Base-by-base conservation (phyloP, 2,329 filamentous ascomycete species). In the Plenodomus tracheiphilus region DNA sequence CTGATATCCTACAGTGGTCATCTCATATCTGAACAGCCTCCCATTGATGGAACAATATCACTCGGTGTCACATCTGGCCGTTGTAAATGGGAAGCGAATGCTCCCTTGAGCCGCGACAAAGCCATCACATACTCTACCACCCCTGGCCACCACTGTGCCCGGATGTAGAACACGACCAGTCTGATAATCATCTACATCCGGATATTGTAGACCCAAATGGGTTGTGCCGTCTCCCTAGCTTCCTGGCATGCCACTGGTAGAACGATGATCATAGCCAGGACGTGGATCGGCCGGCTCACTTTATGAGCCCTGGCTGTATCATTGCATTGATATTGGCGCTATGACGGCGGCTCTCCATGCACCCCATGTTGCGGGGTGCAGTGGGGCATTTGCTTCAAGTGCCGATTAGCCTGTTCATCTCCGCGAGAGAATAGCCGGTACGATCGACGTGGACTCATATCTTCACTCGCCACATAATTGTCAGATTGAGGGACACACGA, bases 321-420 rank as follows among this genome's bases (percentile, higher is more conserved):
- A 34, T 32, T n/a, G 49, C 41, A 42, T 37, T 41, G 38, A 53
- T 49, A 61, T 66, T 58, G 28, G 54, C 51, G 39, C 46, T 43
- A 52, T 57, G 42, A 55, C 54, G 53, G 44, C 47, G 41, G 43
- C 39, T 57, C 43, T 55, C 43, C 44, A 46, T 56, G 56, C 54
- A 54, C 53, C 41, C 42, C 53, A 35, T 15, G 34, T 58, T 68
- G 63, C 55, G 66, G 66, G 61, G 65, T 65, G 58, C 51, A 53
- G 54, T 59, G 58, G 54, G 55, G 53, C 61, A 41, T 20, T 48
- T 40, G 37, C 40, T 46, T 43, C 43, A 54, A 53, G 40, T 66
- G 52, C 58, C 52, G 57, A 53, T 69, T 70, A 71, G 62, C 59
- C 65, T 67, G 62, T 54, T 58, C 34, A 51, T 48, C 44, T 40